Percentiles rank a stretch among this genome's conserved stretches.
These are phyloP conservation scores for Rhododendron williamsianum DNA, from an alignment of 148 eudicot genomes.

Conservation along the genomic window DNA sequence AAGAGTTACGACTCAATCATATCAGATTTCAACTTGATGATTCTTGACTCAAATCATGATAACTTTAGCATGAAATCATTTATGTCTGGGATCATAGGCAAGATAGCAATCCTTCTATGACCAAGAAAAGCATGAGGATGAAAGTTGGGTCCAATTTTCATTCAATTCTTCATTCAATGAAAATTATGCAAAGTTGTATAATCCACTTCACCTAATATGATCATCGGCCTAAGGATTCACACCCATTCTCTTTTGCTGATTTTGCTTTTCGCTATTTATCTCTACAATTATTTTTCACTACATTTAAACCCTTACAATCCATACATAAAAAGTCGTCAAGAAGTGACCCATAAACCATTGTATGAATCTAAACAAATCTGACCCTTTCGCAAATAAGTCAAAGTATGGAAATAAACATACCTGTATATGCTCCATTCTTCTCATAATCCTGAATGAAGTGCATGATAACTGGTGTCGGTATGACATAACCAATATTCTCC, in stretches of 20 bases:
- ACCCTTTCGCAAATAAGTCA: not conserved
- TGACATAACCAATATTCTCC: slow-evolving; percentile 45
- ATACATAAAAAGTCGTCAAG: not conserved
- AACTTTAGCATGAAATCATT: not conserved
- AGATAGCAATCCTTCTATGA: not conserved
- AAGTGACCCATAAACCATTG: not conserved
- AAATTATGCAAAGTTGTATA: not conserved
- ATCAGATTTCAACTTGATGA: not conserved
- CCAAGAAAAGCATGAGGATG: not conserved
- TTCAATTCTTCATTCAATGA: not conserved
- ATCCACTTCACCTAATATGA: not conserved
- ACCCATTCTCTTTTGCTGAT: not conserved
- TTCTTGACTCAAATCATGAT: not conserved
- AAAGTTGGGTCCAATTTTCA: not conserved
- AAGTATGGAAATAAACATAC: slow-evolving; percentile 18
- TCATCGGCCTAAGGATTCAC: not conserved
- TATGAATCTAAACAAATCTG: not conserved
- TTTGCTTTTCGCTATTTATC: not conserved
- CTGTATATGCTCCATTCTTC: slow-evolving; percentile 47
- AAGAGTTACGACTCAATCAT: not conserved
- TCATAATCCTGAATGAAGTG: slow-evolving; percentile 44
- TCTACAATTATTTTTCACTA: too few relatives aligned
- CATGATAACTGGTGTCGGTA: slow-evolving; percentile 43
- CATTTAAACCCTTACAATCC: not conserved
- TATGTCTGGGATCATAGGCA: not conserved